Evolutionary conservation across 768 basidiomycete species (phyloP), one percentile per base, ranked within the genome.

Genomic region (Phaffia australis): DNA sequence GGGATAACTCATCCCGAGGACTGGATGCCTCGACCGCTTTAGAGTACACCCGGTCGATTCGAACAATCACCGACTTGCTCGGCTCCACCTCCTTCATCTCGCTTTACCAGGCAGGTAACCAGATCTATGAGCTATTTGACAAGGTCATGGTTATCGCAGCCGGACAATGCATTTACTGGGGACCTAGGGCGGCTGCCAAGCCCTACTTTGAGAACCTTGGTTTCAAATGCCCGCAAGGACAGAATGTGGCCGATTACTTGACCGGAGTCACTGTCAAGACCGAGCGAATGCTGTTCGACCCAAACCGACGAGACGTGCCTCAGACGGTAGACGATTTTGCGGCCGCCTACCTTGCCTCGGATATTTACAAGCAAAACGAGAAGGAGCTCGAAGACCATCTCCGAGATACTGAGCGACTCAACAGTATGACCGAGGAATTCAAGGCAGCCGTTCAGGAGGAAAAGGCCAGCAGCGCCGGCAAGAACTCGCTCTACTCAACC

Each of bases 401-500:
- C 62, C 42, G 69, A 74, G 51, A 64, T 48, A 46, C 61, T 83
- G 83, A 81, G 83, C 58, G 81, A 81, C 0, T 83, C 86, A 67
- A 82, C 81, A 71, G 75, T 32, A 64, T 69, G 30, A 86, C 87
- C 72, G 83, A 87, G 56, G 81, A 83, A 1, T 94, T 94, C 81
- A 82, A 85, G 56, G 81, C 80, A 9, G 86, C 88, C 0, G 87
- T 89, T 5, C 78, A 81, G 25, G 83, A 81, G 16, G 86, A 89
- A 73, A 91, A 92, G 79, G 84, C 85, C 75, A 81, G 80, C 69
- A 85, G 84, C 32, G 87, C 87, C 5, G 84, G 86, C 3, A 83
- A 83, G 75, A 83, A 84, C 75, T 87, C 84, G 68, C 87, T 88
- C 6, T 92, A 89, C 49, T 19, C 88, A 7, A 81, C 89, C 48